A percentile compares a stretch with the other conserved stretches of the same genome.
These are phyloP conservation scores for Coniochaeta sp. DNA, from an alignment of 2,329 filamentous ascomycete genomes.

Conservation along the genomic window DNA sequence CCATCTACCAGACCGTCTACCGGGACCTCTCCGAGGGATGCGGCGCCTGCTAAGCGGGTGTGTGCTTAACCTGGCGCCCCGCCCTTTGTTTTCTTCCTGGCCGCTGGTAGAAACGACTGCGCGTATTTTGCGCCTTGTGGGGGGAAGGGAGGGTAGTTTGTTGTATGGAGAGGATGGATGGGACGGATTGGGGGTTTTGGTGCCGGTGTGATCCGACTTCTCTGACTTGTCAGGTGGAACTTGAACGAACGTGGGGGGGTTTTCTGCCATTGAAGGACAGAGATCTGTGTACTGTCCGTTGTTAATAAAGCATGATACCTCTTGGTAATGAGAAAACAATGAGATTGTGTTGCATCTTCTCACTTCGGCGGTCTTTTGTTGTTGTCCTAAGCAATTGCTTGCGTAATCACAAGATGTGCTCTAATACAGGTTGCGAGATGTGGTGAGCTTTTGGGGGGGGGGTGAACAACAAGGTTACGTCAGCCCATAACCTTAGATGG, in stretches of 20 bases:
- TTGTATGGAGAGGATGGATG: not conserved
- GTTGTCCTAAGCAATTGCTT: not conserved
- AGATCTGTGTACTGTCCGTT: not conserved
- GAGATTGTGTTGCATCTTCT: slow-evolving; percentile 1
- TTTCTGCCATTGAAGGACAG: not conserved
- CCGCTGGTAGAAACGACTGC: not conserved
- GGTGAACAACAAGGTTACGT: not conserved
- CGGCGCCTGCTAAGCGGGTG: slow-evolving; percentile 1
- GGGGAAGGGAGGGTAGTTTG: not conserved
- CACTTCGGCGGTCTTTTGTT: not conserved
- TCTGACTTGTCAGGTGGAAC: not conserved
- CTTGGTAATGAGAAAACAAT: not conserved
- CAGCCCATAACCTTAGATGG: not conserved
- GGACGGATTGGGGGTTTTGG: not conserved
- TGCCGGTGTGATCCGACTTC: not conserved
- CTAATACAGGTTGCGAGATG: no score
- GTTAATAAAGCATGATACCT: not conserved
- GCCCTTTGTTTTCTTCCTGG: not conserved
- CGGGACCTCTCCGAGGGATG: slow-evolving; percentile 12
- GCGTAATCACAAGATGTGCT: no score
- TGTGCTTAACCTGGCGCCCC: no score
- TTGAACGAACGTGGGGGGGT: not conserved
- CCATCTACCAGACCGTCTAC: slow-evolving; percentile 15
- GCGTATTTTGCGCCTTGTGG: not conserved
- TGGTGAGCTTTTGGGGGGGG: no score